Base-by-base conservation (phyloP, 305 asterid genomes). In the Fraxinus paxiana region DNA sequence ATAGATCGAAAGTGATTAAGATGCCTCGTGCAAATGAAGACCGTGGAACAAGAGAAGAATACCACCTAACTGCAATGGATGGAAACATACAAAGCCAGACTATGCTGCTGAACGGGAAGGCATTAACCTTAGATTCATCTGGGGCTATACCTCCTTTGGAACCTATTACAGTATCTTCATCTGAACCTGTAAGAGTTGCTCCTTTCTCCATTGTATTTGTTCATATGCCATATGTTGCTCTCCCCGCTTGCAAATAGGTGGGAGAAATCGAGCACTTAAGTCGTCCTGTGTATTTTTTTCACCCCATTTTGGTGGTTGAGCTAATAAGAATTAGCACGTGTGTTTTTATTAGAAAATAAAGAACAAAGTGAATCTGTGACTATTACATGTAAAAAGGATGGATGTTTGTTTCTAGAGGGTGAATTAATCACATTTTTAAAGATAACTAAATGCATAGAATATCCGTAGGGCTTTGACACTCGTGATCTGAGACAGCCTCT, bases 121-220 rank as follows among this genome's bases (percentile, higher is more conserved):
- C 73, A 54, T 81, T 89, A 18, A 69, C 65, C 13, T 82, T 89
- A 22, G 82, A 84, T 84, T 41, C 85, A 48, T 31, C 59, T 1
- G 90, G 90, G 61, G 67, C 73, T 65, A 89, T 89, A 67, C 92
- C 92, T 59, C 76, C 83, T 7, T 65, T 89, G 73, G 76, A 79
- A 12, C 90, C 92, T 77, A 12, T 75, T 34, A n/a, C 63, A 74
- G 87, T 76, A 75, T 75, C 83, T 79, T 85, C 85, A 30, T 82
- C 87, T 1, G 86, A 85, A 79, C 83, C 88, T 1, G 78, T 87
- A 73, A 74, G 4, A 0, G 69, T 87, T n/a, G 90, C 83, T 22
- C 90, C 90, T 79, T 87, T 78, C 81, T 89, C 92, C 31, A 84
- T 89, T 77, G 89, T 84, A 48, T 89, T 89, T 85, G 87, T 84